Conservation (phyloP, 2,329 filamentous ascomycete species). For the Calonectria hongkongensis region DNA sequence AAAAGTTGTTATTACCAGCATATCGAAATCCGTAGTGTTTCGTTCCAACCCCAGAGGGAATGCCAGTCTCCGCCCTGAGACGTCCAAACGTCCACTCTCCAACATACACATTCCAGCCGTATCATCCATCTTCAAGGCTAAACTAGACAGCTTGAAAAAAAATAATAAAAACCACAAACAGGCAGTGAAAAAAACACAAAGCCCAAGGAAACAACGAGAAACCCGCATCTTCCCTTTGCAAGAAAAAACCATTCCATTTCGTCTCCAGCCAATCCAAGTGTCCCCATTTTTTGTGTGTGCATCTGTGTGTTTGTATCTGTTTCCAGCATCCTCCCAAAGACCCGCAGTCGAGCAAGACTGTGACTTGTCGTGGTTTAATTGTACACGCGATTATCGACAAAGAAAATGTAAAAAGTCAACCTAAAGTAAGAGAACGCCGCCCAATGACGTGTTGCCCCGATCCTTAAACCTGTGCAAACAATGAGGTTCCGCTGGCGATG, state of each 20-base stretch:
- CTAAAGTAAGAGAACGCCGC: slow-evolving; percentile 39
- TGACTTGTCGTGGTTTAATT: slow-evolving; percentile 34
- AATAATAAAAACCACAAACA: slow-evolving; percentile 34
- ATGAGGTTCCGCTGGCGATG: slow-evolving; percentile 23
- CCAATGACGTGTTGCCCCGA: slow-evolving; percentile 32
- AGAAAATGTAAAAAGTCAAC: slow-evolving; percentile 22
- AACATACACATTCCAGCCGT: slow-evolving; percentile 24
- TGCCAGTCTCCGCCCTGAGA: slow-evolving; percentile 34
- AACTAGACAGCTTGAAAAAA: slow-evolving; percentile 1
- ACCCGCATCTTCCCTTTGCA: slow-evolving; percentile 27
- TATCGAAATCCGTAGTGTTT: slow-evolving; percentile 36
- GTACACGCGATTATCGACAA: slow-evolving; percentile 41
- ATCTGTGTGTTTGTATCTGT: slow-evolving; percentile 34
- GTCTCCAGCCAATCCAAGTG: slow-evolving; percentile 44
- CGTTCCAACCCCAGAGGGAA: slow-evolving; percentile 29
- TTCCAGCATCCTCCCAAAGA: slow-evolving; percentile 30
- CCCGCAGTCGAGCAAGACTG: slow-evolving; percentile 3
- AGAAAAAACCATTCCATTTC: slow-evolving; percentile 32
- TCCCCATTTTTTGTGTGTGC: slow-evolving; percentile 40
- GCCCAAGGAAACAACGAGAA: slow-evolving; percentile 13
- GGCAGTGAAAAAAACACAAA: slow-evolving; percentile 10
- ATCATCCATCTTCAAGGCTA: slow-evolving; percentile 26
- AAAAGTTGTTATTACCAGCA: slow-evolving; percentile 48
- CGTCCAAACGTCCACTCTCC: slow-evolving; percentile 15
- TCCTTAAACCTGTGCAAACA: slow-evolving; percentile 40